phyloP scores from a whole-genome alignment of 2,329 filamentous ascomycete genomes.

The Graphilbum sp. region DNA sequence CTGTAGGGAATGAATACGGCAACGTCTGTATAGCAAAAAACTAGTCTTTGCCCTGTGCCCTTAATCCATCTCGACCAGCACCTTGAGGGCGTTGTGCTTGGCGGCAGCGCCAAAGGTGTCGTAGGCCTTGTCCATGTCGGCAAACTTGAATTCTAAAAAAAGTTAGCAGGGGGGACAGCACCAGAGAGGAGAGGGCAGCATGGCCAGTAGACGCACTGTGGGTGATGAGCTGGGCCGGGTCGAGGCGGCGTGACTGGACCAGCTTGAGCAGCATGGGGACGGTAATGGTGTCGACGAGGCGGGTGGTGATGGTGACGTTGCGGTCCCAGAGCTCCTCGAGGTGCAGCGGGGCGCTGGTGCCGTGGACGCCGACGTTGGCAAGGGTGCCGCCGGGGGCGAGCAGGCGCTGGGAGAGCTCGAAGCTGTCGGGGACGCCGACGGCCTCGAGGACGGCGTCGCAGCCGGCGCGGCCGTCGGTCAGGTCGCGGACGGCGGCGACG shows the following conservation, averaged over 20 bases:
- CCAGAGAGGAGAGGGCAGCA: not conserved
- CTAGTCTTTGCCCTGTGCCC: no score
- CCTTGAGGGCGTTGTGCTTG: slow-evolving; percentile 26
- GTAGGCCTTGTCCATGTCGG: slow-evolving; percentile 26
- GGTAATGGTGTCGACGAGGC: slow-evolving; percentile 28
- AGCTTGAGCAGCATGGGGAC: slow-evolving; percentile 32
- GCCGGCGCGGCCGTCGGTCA: slow-evolving; percentile 34
- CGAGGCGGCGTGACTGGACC: slow-evolving; percentile 22
- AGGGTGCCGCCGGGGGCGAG: slow-evolving; percentile 35
- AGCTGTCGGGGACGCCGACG: slow-evolving; percentile 35
- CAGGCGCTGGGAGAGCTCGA: slow-evolving; percentile 34
- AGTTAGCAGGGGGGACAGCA: not conserved
- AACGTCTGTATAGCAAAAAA: no score
- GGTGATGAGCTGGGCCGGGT: slow-evolving; percentile 26
- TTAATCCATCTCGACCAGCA: slow-evolving; percentile 20
- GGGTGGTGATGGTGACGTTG: slow-evolving; percentile 34
- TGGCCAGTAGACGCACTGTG: slow-evolving; percentile 25
- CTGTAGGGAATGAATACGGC: no score
- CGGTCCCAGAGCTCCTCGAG: slow-evolving; percentile 36
- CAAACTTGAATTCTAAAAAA: slow-evolving; percentile 25
- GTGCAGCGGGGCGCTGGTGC: slow-evolving; percentile 31
- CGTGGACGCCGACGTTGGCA: slow-evolving; percentile 43
- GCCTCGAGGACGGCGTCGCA: slow-evolving; percentile 43
- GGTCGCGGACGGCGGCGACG: slow-evolving; percentile 17
- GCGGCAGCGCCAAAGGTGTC: slow-evolving; percentile 23